Evolutionary conservation across 208 protist species (phyloP).

Genomic region (Wallacemonas sp.): DNA sequence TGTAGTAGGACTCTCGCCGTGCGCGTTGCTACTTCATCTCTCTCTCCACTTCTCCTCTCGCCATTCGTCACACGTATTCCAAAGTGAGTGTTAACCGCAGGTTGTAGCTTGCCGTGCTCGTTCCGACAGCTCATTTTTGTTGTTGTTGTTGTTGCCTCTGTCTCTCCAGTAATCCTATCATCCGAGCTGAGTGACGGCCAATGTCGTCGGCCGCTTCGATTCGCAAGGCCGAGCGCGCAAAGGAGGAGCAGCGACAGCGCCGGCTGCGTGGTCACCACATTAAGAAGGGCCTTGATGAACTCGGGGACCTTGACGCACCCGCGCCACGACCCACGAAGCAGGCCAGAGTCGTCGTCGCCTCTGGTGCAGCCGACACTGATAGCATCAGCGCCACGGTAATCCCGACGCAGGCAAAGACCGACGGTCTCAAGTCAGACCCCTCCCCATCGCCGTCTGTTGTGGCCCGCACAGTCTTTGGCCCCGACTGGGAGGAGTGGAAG

Average conservation of each 20-base stretch:
- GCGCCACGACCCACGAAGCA: slow-evolving; percentile 12
- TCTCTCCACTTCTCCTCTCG: too few relatives aligned
- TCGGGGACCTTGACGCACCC: slow-evolving; percentile 64
- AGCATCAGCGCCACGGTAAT: slow-evolving; percentile 9
- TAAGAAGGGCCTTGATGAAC: slow-evolving; percentile 61
- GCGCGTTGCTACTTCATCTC: too few relatives aligned
- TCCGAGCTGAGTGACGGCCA: not conserved
- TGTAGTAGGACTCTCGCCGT: too few relatives aligned
- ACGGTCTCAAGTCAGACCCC: too few relatives aligned
- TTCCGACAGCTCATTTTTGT: too few relatives aligned
- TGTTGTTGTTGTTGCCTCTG: not conserved
- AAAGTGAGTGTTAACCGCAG: too few relatives aligned
- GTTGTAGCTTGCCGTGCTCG: too few relatives aligned
- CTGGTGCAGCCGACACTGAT: not conserved
- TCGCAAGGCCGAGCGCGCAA: slow-evolving; percentile 4
- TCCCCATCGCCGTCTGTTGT: slow-evolving; percentile 7
- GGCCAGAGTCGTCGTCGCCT: not conserved
- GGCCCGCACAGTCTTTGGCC: slow-evolving; percentile 56
- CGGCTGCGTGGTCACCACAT: slow-evolving; percentile 71
- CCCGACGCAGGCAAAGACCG: too few relatives aligned
- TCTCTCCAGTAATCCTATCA: not conserved
- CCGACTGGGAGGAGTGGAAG: slow-evolving; percentile 66
- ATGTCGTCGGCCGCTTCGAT: not conserved
- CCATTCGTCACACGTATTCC: too few relatives aligned
- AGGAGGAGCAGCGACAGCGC: slow-evolving; percentile 22